Base-by-base conservation (phyloP, 2,329 filamentous ascomycete genomes). In the Ceratocystis diversiconidia region DNA sequence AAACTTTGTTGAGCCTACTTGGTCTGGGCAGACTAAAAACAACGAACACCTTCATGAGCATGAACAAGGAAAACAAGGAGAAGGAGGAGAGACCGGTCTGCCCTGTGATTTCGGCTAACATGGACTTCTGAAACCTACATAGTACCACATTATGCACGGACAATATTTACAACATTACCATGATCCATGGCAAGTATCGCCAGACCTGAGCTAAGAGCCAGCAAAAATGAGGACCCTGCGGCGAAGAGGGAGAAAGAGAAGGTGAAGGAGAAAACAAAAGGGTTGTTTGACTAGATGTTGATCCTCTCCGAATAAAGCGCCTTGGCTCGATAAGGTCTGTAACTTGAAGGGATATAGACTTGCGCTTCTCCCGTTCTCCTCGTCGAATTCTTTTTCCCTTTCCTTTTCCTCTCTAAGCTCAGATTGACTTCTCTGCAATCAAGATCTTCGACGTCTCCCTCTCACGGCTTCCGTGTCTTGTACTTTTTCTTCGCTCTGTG, bases 1-100 rank as follows among this genome's bases (percentile, higher is more conserved):
- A 36, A 59, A 59, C 55, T 19, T 59, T 59, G 55, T 59, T 59
- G 55, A 59, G 55, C 55, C 55, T 59, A 36, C 55, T 59, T 52
- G 48, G 55, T 36, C 55, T n/a, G 8, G 19, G 28, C 55, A 52
- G 17, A 25, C 30, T 30, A 25, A 28, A 15, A 36, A 30, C 55
- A n/a, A 28, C 30, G 32, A 59, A 28, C n/a, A n/a, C 17, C 55
- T 36, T n/a, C 5, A 59, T 25, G 25, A 59, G 22, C 55, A 59
- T 32, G 55, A 48, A 48, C 46, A 48, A 48, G n/a, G 19, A 48
- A 55, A 28, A 55, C 17, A n/a, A 59, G 28, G 25, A 30, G n/a
- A 19, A 59, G 8, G 55, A 59, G 55, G 32, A 57, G 22, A 57
- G 3, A 22, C 22, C 28, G 30, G 32, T 4, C 30, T 30, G 22